Evolutionary conservation across 2,329 filamentous ascomycete genomes (phyloP).

Genomic region (Aspergillus sojae): DNA sequence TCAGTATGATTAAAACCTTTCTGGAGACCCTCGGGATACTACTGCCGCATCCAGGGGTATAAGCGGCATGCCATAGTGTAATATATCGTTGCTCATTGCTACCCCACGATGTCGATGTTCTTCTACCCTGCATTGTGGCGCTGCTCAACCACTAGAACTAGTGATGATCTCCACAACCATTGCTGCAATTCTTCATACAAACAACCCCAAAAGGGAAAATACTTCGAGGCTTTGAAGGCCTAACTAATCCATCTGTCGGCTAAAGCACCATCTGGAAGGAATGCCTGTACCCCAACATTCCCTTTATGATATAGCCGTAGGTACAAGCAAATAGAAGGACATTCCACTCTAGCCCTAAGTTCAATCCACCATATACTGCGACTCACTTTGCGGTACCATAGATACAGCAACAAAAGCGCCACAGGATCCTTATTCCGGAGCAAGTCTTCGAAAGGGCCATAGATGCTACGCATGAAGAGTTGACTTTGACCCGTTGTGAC

Average conservation of each 20-base stretch:
- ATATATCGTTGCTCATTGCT: no score
- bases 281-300: constrained; percentile 29
- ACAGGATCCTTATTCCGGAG: constrained; percentile 40
- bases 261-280: constrained; percentile 33
- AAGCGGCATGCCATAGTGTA: no score
- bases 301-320: constrained; percentile 34
- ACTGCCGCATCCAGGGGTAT: no score
- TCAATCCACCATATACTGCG: constrained; percentile 50
- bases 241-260: constrained; percentile 11
- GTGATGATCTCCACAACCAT: neutral
- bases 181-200: neutral
- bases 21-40: no score
- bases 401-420: constrained; percentile 45
- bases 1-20: no score
- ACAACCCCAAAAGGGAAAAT: neutral
- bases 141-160: no score
- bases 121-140: no score
- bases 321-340: constrained; percentile 46
- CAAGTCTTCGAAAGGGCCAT: constrained; percentile 36
- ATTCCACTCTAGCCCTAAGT: constrained; percentile 46
- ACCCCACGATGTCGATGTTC: no score
- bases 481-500: constrained; percentile 28
- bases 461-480: constrained; percentile 39
- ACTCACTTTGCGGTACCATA: constrained; percentile 48
- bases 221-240: neutral